Evolutionary conservation across 441 rosid species (phyloP), one percentile per base, ranked within the genome.

Genomic region (Euphorbia corollata): DNA sequence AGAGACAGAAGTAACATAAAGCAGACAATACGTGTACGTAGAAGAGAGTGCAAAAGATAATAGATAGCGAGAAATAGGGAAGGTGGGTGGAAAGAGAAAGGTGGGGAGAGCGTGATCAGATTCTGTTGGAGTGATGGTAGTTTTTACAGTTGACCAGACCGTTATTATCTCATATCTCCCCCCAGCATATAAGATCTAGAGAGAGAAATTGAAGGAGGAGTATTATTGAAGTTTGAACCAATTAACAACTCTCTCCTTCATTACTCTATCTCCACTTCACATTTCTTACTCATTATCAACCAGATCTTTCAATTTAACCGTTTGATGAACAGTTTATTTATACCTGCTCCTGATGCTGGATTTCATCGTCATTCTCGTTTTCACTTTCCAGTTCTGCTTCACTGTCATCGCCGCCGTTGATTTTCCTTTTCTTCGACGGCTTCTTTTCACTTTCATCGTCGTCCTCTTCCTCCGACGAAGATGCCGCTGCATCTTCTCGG

Each of bases 131-230:
- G 61, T 50, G 75, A 63, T 73, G 61, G 62, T 60, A 16, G 58
- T 81, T 80, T 80, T 83, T 77, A 89, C 92, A 86, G 90, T 89
- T 91, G 98, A 86, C 94, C 84, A 78, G 77, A 84, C 92, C 80
- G 81, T 85, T 86, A 81, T 62, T 69, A 74, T 75, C 84, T 45
- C 76, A 73, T 63, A 48, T 54, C 65, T 62, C 70, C 67, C 20
- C 13, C 45, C 5, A 6, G 59, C 27, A 23, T 30, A 62, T 0
- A 54, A 54, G 65, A 68, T 66, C 64, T 68, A 65, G 75, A 67
- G 71, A 69, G 27, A 65, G 41, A 38, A 11, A 51, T 8, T 16
- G 30, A 54, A 22, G 23, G 58, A 32, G 36, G 50, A 53, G 66
- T 59, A 27, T 30, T 36, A 53, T 66, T 48, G 72, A 51, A 65